Evolutionary conservation across 2,329 filamentous ascomycete species (phyloP), one percentile per base, ranked within the genome.

Genomic region (Penicillium paneum): DNA sequence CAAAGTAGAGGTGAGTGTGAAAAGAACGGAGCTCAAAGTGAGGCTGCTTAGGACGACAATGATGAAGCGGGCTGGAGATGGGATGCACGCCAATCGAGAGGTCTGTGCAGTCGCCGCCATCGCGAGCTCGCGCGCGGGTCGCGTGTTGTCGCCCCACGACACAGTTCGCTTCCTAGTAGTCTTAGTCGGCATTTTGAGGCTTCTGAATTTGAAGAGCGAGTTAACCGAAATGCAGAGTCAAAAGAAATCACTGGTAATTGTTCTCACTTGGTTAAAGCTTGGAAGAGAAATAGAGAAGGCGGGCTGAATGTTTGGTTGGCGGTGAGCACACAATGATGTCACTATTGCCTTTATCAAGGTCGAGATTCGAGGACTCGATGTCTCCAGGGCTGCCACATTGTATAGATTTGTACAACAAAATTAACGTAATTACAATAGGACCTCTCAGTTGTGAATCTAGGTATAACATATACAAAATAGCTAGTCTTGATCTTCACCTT

Each of bases 1-100:
- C 58, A 84, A 79, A 35, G 82, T 79, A 44, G 83, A 79, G 7
- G 83, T 77, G 49, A 87, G 68, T 43, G 84, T 83, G 71, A 89
- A 88, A 7, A 89, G 80, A 17, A 85, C 65, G 15, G 83, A 80
- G 59, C 85, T 88, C 54, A 91, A 74, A 31, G 78, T 76, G 54
- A 92, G 78, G 72, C 79, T 84, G 55, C 80, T 68, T 17, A 81
- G 52, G n/a, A 82, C 71, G 5, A 72, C 68, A 5, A 74, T 71
- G 5, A 79, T 66, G 29, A 83, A 80, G 53, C 79, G 77, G 6
- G 64, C 53, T 13, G 60, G 42, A 10, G 70, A 65, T 31, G 69
- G 69, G 24, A 73, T 64, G 51, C 62, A 66, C 31, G 65, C 58
- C 31, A 68, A 45, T 24, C 39, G 55, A 19, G 63, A 54, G 53